These are phyloP conservation scores for Imleria badia DNA, from an alignment of 768 basidiomycete genomes.

Conservation along the genomic window DNA sequence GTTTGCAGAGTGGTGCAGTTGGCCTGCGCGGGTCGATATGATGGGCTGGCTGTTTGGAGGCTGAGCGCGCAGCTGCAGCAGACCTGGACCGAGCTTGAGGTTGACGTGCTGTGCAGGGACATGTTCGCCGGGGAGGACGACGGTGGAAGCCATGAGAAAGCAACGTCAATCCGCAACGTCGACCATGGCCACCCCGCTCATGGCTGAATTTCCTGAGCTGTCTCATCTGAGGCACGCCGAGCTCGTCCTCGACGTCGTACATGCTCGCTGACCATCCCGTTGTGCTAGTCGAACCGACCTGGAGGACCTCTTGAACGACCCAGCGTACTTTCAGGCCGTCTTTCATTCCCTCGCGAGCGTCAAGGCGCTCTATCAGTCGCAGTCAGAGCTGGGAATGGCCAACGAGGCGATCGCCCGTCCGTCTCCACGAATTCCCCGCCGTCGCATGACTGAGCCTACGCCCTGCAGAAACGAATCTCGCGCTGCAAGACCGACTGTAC, in stretches of 20 bases:
- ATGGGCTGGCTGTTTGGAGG: slow-evolving; percentile 24
- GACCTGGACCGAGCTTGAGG: slow-evolving; percentile 85
- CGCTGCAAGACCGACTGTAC: slow-evolving; percentile 74
- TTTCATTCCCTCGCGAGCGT: slow-evolving; percentile 79
- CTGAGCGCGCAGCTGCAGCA: slow-evolving; percentile 47
- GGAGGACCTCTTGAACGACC: slow-evolving; percentile 84
- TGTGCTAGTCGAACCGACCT: slow-evolving; percentile 76
- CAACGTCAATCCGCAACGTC: slow-evolving; percentile 6
- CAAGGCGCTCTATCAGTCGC: slow-evolving; percentile 69
- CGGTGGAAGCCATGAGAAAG: slow-evolving; percentile 44
- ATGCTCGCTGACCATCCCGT: slow-evolving; percentile 8
- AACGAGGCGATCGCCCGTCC: slow-evolving; percentile 86
- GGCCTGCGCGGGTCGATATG: slow-evolving; percentile 68
- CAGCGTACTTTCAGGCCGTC: slow-evolving; percentile 81
- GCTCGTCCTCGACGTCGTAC: neutral
- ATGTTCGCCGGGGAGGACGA: slow-evolving; percentile 79
- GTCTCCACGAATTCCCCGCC: slow-evolving; percentile 30
- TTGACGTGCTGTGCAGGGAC: slow-evolving; percentile 74
- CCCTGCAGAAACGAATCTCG: slow-evolving; percentile 66
- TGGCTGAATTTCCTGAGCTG: slow-evolving; percentile 71
- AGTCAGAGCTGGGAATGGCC: slow-evolving; percentile 75
- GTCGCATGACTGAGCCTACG: slow-evolving; percentile 8
- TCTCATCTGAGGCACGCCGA: slow-evolving; percentile 63
- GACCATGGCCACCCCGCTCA: slow-evolving; percentile 41
- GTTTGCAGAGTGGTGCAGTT: slow-evolving; percentile 67